A percentile compares a stretch with the other conserved stretches of the same genome.
phyloP scores from a whole-genome alignment of 2,329 filamentous ascomycete species.

The Penicillium sp. region DNA sequence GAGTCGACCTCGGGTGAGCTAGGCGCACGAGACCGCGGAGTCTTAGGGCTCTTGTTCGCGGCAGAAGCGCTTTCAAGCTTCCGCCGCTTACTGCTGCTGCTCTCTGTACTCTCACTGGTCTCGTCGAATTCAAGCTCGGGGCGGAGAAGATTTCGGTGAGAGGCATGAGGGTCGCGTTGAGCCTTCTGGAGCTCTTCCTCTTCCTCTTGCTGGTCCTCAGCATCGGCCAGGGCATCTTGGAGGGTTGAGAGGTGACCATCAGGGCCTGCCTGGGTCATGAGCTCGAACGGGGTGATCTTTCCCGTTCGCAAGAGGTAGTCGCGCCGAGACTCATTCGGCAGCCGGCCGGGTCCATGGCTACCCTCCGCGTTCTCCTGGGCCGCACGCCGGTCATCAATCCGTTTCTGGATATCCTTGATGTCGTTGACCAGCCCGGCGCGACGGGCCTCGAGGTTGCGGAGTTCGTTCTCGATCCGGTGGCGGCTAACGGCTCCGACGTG shows the following conservation, averaged over 20 bases:
- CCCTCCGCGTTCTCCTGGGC: slow-evolving; percentile 52
- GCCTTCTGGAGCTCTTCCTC: slow-evolving; percentile 50
- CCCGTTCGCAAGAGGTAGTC: slow-evolving; percentile 93
- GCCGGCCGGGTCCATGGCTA: slow-evolving; percentile 51
- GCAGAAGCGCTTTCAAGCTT: slow-evolving; percentile 27
- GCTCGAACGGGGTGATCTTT: slow-evolving; percentile 95
- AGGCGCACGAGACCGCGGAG: background rate
- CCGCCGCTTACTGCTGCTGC: slow-evolving; percentile 36
- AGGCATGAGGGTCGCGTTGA: slow-evolving; percentile 52
- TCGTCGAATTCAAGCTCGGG: slow-evolving; percentile 68
- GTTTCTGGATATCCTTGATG: slow-evolving; percentile 74
- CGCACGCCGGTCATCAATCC: slow-evolving; percentile 74
- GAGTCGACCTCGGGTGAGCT: slow-evolving; percentile 30
- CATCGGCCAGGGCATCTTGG: slow-evolving; percentile 76
- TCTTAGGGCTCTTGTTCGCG: background rate
- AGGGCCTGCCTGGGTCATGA: slow-evolving; percentile 63
- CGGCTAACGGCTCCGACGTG: slow-evolving; percentile 55
- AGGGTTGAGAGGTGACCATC: slow-evolving; percentile 68
- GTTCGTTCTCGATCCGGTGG: slow-evolving; percentile 55
- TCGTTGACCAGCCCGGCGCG: slow-evolving; percentile 69
- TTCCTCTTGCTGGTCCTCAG: slow-evolving; percentile 68
- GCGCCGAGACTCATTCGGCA: slow-evolving; percentile 79
- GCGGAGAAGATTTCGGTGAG: slow-evolving; percentile 71
- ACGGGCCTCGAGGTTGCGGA: slow-evolving; percentile 66
- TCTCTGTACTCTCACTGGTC: slow-evolving; percentile 35